Evolutionary conservation across 2,329 filamentous ascomycete species (phyloP), one percentile per base, ranked within the genome.

Genomic region (Hypoxylon sp.): DNA sequence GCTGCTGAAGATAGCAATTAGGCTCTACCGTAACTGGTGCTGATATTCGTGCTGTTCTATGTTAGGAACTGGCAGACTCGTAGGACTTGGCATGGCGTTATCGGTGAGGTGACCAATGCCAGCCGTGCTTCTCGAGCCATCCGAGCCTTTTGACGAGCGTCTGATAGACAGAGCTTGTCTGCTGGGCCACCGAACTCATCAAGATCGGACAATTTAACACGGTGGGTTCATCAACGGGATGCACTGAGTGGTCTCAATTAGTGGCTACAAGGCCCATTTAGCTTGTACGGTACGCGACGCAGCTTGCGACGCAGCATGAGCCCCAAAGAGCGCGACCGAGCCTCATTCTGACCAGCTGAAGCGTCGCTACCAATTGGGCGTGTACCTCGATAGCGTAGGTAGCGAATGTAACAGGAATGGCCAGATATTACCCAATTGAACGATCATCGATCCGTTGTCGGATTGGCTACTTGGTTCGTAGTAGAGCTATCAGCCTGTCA

Each of bases 1-100:
- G 27, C 24, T 49, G 38, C 20, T 24, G 31, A 47, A 50, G 41
- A 53, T 40, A 40, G 41, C 8, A 52, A 31, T 15, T 31, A 15
- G 20, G 3, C 24, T 42, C 35, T 29, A 29, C 23, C 47, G 18
- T 24, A 41, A 49, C 31, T n/a, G 21, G 47, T 31, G 6, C 26
- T 29, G 47, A 49, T 49, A 31, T 41, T 31, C 24, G 33, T 21
- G 33, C n/a, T 35, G 31, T 8, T 38, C 45, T 21, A 24, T 11
- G 20, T 48, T 48, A 48, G 33, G 46, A 48, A 48, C 35, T 20
- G 17, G 9, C 33, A 23, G 33, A 48, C 38, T 40, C 21, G 27
- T 42, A 13, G 21, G 8, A 18, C 23, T 6, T 15, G 29, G 21
- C 21, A 20, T 23, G 23, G 21, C 20, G 23, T 26, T 42, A 45